Conservation (phyloP, 768 basidiomycete species). For the Termitomyces sp. region DNA sequence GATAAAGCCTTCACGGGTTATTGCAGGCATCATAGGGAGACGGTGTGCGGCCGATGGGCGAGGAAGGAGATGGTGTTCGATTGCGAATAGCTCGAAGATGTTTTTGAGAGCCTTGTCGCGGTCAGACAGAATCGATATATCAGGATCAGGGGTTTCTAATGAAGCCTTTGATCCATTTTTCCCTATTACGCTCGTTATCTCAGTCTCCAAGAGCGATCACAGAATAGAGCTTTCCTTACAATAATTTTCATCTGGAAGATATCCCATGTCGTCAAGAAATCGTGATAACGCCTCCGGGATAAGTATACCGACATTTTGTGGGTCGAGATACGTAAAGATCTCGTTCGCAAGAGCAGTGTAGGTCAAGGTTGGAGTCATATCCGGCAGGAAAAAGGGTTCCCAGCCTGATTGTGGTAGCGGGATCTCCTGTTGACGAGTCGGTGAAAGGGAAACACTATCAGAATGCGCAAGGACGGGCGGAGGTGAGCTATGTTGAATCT, state of each 20-base stretch:
- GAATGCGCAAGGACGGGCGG: background rate
- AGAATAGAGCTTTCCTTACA: background rate
- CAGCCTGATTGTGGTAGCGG: constrained; percentile 2
- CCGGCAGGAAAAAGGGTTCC: constrained; percentile 14
- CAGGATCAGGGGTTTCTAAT: background rate
- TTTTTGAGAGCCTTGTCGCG: constrained; percentile 13
- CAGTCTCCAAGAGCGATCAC: background rate
- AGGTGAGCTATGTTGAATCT: background rate
- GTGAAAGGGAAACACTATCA: background rate
- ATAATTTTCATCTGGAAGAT: constrained; percentile 9
- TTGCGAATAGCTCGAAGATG: constrained; percentile 13
- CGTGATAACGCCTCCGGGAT: constrained; percentile 12
- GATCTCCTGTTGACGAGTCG: background rate
- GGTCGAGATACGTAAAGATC: constrained; percentile 16
- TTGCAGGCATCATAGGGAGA: constrained; percentile 14
- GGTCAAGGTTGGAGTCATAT: constrained; percentile 13
- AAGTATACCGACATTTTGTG: constrained; percentile 9
- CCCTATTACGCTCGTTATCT: constrained; percentile 4
- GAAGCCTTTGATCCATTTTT: constrained; percentile 9
- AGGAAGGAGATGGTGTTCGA: constrained; percentile 17
- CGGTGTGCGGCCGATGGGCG: background rate
- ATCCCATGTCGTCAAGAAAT: constrained; percentile 17
- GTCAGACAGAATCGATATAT: background rate
- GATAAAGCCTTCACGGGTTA: constrained; percentile 17
- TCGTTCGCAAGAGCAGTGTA: constrained; percentile 14